Percentiles rank a stretch among this genome's conserved stretches.
phyloP scores from a whole-genome alignment of 306 rosid genomes.

The Alnus glutinosa region DNA sequence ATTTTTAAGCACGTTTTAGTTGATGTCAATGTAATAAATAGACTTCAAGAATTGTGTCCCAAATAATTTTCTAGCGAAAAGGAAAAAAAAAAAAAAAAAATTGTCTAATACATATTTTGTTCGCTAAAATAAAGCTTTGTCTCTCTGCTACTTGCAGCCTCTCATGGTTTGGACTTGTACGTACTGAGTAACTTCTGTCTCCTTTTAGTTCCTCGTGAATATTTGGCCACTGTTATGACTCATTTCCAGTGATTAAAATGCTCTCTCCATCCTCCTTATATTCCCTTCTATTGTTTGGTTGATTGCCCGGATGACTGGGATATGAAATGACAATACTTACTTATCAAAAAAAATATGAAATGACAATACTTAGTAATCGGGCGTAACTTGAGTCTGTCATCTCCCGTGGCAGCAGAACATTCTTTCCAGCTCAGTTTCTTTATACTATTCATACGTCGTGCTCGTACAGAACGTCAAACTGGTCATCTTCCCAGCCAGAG shows the following conservation, averaged over 20 bases:
- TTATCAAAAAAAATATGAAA: too few species aligned
- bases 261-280: neutral
- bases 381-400: neutral
- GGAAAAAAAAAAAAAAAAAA: neutral
- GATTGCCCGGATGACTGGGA: neutral
- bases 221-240: neutral
- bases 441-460: neutral
- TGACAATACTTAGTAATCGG: neutral
- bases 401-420: neutral
- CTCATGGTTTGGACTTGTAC: too few species aligned
- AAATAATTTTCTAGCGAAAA: neutral
- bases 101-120: neutral
- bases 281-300: neutral
- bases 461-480: neutral
- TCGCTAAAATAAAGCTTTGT: neutral
- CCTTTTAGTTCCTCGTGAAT: neutral
- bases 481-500: neutral
- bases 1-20: conserved; percentile 23
- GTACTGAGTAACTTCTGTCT: neutral
- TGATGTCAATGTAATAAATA: conserved; percentile 1
- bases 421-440: neutral
- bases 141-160: too few species aligned
- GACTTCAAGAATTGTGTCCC: neutral
- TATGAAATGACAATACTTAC: neutral
- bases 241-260: neutral